phyloP scores from a whole-genome alignment of 306 rosid species.

The Vigna radiata region DNA sequence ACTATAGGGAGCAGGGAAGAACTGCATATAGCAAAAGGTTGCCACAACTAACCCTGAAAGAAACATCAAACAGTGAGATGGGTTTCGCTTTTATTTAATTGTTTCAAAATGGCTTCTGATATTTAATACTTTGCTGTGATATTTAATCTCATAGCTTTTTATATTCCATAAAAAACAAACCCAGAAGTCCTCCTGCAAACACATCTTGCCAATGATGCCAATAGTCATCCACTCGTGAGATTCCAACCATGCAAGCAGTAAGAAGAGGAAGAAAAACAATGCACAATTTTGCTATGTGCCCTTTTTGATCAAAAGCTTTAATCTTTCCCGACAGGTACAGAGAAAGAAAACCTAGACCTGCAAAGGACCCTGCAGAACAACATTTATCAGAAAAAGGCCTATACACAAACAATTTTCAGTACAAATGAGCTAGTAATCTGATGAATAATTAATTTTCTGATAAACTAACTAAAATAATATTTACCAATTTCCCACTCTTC shows the following conservation, averaged over 20 bases:
- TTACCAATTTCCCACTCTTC: constrained; percentile 9
- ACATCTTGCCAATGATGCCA: constrained; percentile 99
- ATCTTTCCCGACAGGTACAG: constrained; percentile 84
- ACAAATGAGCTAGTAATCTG: not conserved
- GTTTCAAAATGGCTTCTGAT: not conserved
- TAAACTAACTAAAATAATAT: not conserved
- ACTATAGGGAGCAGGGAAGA: constrained; percentile 76
- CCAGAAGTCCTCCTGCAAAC: constrained; percentile 79
- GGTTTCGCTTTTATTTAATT: constrained; percentile 23
- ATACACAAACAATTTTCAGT: not conserved
- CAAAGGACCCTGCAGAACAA: constrained; percentile 79
- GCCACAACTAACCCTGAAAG: constrained; percentile 82
- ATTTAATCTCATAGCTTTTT: constrained; percentile 3
- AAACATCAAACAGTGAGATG: constrained; percentile 20
- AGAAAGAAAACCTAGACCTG: constrained; percentile 86
- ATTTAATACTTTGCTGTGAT: not conserved
- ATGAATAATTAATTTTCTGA: constrained; percentile 9
- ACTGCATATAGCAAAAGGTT: constrained; percentile 80
- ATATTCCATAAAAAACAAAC: constrained; percentile 42
- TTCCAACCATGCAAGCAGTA: constrained; percentile 72
- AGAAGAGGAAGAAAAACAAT: constrained; percentile 79
- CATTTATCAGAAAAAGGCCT: constrained; percentile 39
- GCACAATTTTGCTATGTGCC: constrained; percentile 88
- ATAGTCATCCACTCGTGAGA: constrained; percentile 89
- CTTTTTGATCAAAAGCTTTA: constrained; percentile 75